These are phyloP conservation scores for Sporothrix mexicana DNA, from an alignment of 2,329 filamentous ascomycete species.

Conservation along the genomic window DNA sequence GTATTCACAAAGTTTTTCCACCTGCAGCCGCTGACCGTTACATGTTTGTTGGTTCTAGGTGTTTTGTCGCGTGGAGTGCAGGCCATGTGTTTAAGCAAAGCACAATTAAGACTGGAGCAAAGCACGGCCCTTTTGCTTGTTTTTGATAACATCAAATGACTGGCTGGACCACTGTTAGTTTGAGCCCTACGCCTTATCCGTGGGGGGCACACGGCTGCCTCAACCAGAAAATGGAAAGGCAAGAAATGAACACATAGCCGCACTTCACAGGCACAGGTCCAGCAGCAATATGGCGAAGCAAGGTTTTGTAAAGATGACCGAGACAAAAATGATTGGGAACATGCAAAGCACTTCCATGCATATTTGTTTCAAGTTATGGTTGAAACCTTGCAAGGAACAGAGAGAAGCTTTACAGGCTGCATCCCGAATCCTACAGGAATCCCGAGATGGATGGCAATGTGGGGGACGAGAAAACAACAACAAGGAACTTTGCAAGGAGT, in stretches of 20 bases:
- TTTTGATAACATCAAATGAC: not conserved
- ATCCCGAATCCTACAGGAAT: conserved; percentile 14
- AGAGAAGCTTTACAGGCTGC: not conserved
- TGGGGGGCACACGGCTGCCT: not conserved
- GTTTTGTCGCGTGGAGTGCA: not conserved
- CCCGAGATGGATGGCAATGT: not conserved
- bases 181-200: not conserved
- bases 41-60: not conserved
- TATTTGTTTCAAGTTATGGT: not conserved
- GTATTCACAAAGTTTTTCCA: not conserved
- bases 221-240: not conserved
- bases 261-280: not conserved
- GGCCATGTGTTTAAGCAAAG: not conserved
- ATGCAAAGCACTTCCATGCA: not conserved
- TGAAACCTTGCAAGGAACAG: no score
- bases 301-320: not conserved
- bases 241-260: no score
- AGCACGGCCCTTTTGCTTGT: not conserved
- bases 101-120: not conserved
- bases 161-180: no score
- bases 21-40: not conserved
- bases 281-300: not conserved
- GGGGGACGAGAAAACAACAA: not conserved
- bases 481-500: not conserved
- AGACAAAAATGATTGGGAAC: not conserved